Base-by-base conservation (phyloP, 2,329 filamentous ascomycete species). In the Fusarium sp. region DNA sequence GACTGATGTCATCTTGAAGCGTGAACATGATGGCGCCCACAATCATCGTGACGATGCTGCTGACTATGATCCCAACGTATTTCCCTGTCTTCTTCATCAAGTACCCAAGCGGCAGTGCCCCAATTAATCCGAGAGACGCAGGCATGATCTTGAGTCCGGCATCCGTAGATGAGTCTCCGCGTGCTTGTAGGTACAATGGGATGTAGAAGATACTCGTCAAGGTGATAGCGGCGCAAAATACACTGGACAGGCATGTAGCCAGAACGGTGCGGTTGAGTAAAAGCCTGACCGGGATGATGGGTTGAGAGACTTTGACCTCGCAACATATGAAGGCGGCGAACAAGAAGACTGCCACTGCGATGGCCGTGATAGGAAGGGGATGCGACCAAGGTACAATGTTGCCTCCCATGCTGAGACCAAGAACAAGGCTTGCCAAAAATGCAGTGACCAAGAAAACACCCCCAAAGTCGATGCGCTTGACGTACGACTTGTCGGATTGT, bases 361-460 rank as follows among this genome's bases (percentile, higher is more conserved):
- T 78, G 0, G 87, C 86, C 2, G 84, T 83, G 27, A 92, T 81
- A 8, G 94, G 88, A 6, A 94, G 80, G 0, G 91, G 92, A 72
- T 93, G 90, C 0, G 84, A 86, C 92, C 92, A 94, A 1, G 91
- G 89, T 0, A 94, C 86, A n/a, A 92, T 94, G 5, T 60, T 60
- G 8, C 92, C 92, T 8, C 92, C 92, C 0, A 90, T 89, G 75
- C 93, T 94, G 37, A 95, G 83, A 4, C 91, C 92, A 1, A 93
- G 81, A 1, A 95, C 85, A 0, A 94, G 81, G 2, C 92, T 81
- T 1, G 93, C 87, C 10, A 94, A 82, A 14, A 89, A 88, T 3
- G 84, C 76, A 22, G 92, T 77, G 18, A 83, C 85, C 12, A 94
- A 80, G 1, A 89, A 82, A 2, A 89, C 87, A 10, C 93, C 93